phyloP scores from a whole-genome alignment of 2,329 filamentous ascomycete species.

The Fusarium algeriense region DNA sequence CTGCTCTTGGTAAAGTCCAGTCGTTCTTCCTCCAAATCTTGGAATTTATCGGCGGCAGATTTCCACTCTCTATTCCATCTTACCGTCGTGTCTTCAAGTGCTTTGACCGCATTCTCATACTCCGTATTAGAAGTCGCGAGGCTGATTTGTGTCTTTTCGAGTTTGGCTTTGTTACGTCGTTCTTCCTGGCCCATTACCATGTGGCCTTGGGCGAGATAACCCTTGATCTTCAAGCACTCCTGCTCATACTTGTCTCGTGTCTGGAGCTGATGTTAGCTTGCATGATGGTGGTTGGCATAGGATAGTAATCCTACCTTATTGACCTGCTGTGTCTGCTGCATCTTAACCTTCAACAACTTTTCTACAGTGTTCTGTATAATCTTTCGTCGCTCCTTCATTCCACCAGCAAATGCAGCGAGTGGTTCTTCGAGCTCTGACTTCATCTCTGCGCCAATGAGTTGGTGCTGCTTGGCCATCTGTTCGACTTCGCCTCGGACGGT shows the following conservation, averaged over 20 bases:
- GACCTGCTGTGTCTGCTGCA: constrained; percentile 88
- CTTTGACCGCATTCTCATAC: constrained; percentile 93
- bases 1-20: constrained; percentile 98
- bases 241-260: constrained; percentile 96
- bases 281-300: not conserved
- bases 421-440: constrained; percentile 96
- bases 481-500: constrained; percentile 90
- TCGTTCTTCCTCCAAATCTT: constrained; percentile 96
- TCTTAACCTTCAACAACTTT: constrained; percentile 92
- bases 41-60: constrained; percentile 96
- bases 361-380: constrained; percentile 96
- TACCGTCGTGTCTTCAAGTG: constrained; percentile 92
- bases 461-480: constrained; percentile 92
- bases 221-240: constrained; percentile 98
- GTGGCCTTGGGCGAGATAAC: constrained; percentile 96
- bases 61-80: constrained; percentile 99
- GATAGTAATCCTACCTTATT: constrained; percentile 77
- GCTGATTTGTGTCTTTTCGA: constrained; percentile 98
- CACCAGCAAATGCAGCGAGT: constrained; percentile 88
- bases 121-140: constrained; percentile 91
- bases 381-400: constrained; percentile 96
- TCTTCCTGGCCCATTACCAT: constrained; percentile 99
- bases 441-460: constrained; percentile 92
- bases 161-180: constrained; percentile 97
- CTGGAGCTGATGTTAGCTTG: constrained; percentile 57